Percentiles rank a stretch among this genome's conserved stretches.
Conservation (phyloP, 495 filamentous ascomycete genomes). For the Stereocaulon alpinum region DNA sequence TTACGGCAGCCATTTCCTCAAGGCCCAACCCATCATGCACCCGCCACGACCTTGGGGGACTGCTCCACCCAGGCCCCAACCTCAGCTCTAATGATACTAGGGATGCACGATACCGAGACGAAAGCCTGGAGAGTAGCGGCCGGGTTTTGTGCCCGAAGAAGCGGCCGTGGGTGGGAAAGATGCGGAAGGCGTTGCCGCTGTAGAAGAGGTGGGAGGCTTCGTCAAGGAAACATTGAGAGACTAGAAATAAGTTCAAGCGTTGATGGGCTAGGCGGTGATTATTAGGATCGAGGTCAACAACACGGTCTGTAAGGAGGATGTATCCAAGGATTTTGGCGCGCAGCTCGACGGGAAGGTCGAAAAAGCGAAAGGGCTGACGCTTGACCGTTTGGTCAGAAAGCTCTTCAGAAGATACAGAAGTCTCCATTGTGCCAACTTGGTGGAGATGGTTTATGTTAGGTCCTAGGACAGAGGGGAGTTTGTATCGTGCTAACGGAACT, state of each 20-base stretch:
- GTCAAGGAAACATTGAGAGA: constrained; percentile 51
- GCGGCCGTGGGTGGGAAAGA: constrained; percentile 65
- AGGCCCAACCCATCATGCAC: constrained; percentile 58
- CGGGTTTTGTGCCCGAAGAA: constrained; percentile 52
- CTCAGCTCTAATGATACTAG: constrained; percentile 65
- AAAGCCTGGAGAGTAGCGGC: constrained; percentile 54
- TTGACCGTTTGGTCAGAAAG: not conserved
- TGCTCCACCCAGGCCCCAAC: constrained; percentile 70
- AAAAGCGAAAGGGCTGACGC: constrained; percentile 53
- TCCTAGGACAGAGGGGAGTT: not conserved
- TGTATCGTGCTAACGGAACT: constrained; percentile 22
- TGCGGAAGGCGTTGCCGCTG: constrained; percentile 60
- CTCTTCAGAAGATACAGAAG: not conserved
- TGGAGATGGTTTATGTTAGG: too few relatives aligned
- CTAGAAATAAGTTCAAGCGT: constrained; percentile 51
- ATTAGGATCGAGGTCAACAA: constrained; percentile 59
- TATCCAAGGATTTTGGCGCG: constrained; percentile 59
- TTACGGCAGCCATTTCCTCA: constrained; percentile 48
- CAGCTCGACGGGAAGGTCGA: constrained; percentile 68
- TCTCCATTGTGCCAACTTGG: too few relatives aligned
- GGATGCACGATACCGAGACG: constrained; percentile 49
- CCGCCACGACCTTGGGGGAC: constrained; percentile 62
- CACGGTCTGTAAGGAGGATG: constrained; percentile 41
- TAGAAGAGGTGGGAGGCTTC: constrained; percentile 72
- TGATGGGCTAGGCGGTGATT: constrained; percentile 50